These are phyloP conservation scores for Colletotrichum navitas DNA, from an alignment of 2,329 filamentous ascomycete species.

Conservation along the genomic window DNA sequence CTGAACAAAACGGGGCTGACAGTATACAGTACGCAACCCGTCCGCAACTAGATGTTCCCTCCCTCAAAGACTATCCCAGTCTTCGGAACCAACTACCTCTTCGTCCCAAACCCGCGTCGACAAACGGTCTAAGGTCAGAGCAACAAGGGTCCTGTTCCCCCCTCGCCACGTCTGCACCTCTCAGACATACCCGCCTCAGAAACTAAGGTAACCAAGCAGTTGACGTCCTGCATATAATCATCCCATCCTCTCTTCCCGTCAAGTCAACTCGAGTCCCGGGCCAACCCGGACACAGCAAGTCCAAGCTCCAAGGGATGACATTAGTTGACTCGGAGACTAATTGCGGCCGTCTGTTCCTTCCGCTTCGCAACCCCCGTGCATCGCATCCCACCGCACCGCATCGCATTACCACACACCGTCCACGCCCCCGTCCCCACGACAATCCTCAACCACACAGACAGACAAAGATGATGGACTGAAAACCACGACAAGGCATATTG, in stretches of 20 bases:
- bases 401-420: slow-evolving; percentile 21
- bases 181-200: neutral
- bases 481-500: slow-evolving; percentile 16
- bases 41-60: neutral
- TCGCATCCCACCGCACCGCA: slow-evolving; percentile 7
- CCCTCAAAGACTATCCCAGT: neutral
- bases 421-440: neutral
- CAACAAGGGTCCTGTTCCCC: slow-evolving; percentile 14
- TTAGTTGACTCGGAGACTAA: neutral
- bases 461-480: neutral
- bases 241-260: slow-evolving; percentile 27
- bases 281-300: slow-evolving; percentile 25
- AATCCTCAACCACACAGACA: slow-evolving; percentile 23
- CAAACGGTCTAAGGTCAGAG: slow-evolving; percentile 15
- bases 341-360: slow-evolving; percentile 30
- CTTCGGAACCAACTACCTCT: slow-evolving; percentile 19
- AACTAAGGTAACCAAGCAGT: neutral
- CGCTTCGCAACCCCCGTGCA: slow-evolving; percentile 37
- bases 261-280: slow-evolving; percentile 6
- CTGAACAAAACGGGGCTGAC: slow-evolving; percentile 14
- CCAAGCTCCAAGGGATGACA: slow-evolving; percentile 3
- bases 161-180: slow-evolving; percentile 5
- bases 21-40: neutral
- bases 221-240: slow-evolving; percentile 13
- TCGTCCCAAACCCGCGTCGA: slow-evolving; percentile 11